Conservation (phyloP, 768 basidiomycete genomes). For the Suillus decipiens region DNA sequence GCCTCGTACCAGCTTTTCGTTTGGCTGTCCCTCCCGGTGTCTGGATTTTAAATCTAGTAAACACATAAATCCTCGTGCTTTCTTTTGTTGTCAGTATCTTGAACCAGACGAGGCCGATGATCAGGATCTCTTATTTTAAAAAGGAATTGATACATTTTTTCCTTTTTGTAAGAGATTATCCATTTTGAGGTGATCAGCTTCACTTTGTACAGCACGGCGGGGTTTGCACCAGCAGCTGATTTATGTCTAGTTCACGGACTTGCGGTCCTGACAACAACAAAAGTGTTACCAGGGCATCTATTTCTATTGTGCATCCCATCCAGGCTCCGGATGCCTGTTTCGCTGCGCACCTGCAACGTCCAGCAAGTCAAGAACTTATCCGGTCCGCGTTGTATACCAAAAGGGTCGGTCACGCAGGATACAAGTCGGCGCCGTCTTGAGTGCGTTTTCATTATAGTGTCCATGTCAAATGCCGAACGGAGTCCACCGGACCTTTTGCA, state of each 20-base stretch:
- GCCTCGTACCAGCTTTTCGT: not conserved
- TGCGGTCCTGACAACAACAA: not conserved
- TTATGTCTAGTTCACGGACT: not conserved
- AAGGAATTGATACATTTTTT: not conserved
- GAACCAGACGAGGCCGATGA: not conserved
- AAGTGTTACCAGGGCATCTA: not conserved
- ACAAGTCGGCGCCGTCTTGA: not conserved
- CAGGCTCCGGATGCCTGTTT: not conserved
- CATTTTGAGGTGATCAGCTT: not conserved
- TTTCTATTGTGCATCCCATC: not conserved
- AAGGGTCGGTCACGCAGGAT: not conserved
- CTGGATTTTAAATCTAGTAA: not conserved
- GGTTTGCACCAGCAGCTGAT: not conserved
- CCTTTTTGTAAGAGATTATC: not conserved
- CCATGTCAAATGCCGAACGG: not conserved
- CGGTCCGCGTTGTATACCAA: not conserved
- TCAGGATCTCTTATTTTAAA: not conserved
- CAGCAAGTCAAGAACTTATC: not conserved
- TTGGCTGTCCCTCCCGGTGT: not conserved
- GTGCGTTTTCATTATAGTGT: not conserved
- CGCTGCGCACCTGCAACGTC: too few relatives aligned
- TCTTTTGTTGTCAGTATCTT: not conserved
- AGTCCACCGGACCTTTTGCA: not conserved
- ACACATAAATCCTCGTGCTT: not conserved
- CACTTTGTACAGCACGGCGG: not conserved